These are phyloP conservation scores for Perkinsela sp. DNA, from an alignment of 208 protist genomes.

Conservation along the genomic window DNA sequence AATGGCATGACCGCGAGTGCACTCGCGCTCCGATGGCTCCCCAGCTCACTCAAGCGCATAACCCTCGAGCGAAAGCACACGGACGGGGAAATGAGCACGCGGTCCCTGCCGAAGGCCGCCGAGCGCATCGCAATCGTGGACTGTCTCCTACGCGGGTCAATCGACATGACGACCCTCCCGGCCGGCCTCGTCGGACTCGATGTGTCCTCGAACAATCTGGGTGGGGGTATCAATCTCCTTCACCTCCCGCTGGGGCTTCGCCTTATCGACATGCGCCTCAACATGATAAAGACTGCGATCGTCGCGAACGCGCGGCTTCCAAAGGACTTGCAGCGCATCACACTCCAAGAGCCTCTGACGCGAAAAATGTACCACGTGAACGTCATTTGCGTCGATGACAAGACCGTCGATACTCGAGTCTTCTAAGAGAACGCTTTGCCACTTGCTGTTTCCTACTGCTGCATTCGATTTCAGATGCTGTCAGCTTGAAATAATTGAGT, in stretches of 20 bases:
- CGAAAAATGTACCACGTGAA: too few species aligned
- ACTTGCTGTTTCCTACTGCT: too few species aligned
- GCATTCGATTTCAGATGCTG: too few species aligned
- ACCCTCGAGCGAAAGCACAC: not conserved
- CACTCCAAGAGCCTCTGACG: too few species aligned
- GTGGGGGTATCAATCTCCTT: not conserved
- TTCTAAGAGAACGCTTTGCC: too few species aligned
- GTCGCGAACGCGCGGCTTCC: not conserved
- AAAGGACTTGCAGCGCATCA: not conserved
- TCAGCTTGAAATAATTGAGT: too few species aligned
- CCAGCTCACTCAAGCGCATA: not conserved
- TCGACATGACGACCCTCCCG: not conserved
- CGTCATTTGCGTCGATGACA: too few species aligned
- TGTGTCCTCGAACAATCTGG: not conserved
- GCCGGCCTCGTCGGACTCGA: not conserved
- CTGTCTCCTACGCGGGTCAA: not conserved
- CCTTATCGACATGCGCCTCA: not conserved
- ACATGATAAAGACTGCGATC: not conserved
- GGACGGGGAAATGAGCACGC: not conserved
- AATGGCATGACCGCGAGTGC: not conserved
- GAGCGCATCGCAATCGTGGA: not conserved
- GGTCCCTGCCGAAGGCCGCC: not conserved
- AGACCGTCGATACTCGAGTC: too few species aligned
- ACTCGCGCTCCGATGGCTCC: too few species aligned
- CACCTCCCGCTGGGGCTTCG: not conserved